phyloP scores from a whole-genome alignment of 768 basidiomycete species.

The Dentipellis sp. region DNA sequence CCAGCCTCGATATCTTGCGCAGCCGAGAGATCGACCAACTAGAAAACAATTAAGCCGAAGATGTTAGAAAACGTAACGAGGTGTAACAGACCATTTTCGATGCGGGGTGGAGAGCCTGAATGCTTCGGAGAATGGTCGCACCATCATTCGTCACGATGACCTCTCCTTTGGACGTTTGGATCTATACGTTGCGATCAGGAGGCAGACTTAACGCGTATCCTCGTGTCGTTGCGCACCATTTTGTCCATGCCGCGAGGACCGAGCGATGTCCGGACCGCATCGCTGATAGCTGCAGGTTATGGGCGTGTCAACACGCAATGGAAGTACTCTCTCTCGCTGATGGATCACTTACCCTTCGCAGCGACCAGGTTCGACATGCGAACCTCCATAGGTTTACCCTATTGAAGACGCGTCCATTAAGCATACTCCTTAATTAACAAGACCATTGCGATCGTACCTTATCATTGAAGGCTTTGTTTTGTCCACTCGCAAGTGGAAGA shows the following conservation, averaged over 20 bases:
- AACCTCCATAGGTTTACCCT: conserved; percentile 99
- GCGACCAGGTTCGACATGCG: conserved; percentile 96
- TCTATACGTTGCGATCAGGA: conserved; percentile 37
- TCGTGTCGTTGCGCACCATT: conserved; percentile 53
- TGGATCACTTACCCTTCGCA: conserved; percentile 66
- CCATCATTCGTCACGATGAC: conserved; percentile 99
- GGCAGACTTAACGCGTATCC: not conserved
- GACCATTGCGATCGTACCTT: conserved; percentile 37
- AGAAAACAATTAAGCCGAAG: not conserved
- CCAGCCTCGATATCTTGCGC: conserved; percentile 99
- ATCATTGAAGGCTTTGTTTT: conserved; percentile 58
- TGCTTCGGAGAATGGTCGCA: conserved; percentile 91
- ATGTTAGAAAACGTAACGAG: conserved; percentile 1
- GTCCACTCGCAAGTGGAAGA: not conserved
- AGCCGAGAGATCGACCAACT: conserved; percentile 96
- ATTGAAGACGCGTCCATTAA: conserved; percentile 22
- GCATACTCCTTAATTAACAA: conserved; percentile 3
- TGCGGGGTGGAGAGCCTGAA: conserved; percentile 94
- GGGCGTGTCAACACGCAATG: conserved; percentile 8
- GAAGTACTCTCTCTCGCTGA: conserved; percentile 2
- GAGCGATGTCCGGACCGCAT: conserved; percentile 93
- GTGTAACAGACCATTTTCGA: conserved; percentile 79
- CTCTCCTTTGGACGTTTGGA: conserved; percentile 93
- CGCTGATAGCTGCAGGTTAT: conserved; percentile 70
- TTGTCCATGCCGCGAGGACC: conserved; percentile 99